A percentile compares a stretch with the other conserved stretches of the same genome.
phyloP scores from a whole-genome alignment of 2,329 filamentous ascomycete genomes.

The Pyrenochaeta sp. region DNA sequence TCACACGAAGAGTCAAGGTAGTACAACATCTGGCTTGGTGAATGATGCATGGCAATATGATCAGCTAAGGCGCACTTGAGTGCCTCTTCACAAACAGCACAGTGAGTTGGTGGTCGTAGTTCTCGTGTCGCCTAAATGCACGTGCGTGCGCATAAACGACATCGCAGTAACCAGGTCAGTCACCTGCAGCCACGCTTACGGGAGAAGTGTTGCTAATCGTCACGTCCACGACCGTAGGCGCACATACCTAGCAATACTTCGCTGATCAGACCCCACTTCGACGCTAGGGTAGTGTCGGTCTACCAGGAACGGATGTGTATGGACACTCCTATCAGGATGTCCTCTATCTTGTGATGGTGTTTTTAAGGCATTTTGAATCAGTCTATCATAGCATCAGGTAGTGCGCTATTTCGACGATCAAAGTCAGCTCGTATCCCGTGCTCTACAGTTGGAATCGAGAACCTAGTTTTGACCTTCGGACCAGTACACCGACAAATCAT shows the following conservation, averaged over 20 bases:
- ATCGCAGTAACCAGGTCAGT: not conserved
- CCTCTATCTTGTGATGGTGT: not conserved
- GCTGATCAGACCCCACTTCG: not conserved
- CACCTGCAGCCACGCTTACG: not conserved
- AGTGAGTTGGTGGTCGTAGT: not conserved
- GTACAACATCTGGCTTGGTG: not conserved
- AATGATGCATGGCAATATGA: no score
- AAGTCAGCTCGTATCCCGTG: not conserved
- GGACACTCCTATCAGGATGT: no score
- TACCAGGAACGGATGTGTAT: not conserved
- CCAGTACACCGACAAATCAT: not conserved
- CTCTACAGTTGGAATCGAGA: not conserved
- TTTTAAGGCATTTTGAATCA: not conserved
- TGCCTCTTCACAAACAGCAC: not conserved
- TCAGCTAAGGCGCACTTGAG: not conserved
- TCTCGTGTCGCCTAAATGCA: not conserved
- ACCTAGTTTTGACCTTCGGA: not conserved
- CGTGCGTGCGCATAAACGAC: not conserved
- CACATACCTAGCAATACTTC: not conserved
- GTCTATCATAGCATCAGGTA: not conserved
- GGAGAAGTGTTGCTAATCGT: not conserved
- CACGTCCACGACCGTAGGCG: not conserved
- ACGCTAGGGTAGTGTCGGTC: not conserved
- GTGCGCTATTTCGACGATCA: not conserved
- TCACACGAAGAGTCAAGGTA: not conserved